Evolutionary conservation across 768 basidiomycete species (phyloP).

Genomic region (Pleurotus salmoneostramineus): DNA sequence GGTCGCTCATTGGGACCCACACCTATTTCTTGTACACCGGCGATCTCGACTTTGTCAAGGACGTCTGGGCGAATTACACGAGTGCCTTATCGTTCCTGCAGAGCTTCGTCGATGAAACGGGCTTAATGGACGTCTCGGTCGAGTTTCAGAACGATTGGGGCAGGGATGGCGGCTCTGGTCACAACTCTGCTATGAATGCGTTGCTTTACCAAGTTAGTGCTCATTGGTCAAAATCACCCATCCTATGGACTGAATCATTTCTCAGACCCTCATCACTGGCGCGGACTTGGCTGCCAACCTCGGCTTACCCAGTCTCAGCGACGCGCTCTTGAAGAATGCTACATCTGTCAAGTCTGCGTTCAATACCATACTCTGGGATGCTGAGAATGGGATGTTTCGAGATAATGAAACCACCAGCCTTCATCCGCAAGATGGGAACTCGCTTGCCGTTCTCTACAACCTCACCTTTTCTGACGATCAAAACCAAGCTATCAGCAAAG

Average conservation of each 20-base stretch:
- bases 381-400: constrained; percentile 36
- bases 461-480: constrained; percentile 34
- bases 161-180: constrained; percentile 38
- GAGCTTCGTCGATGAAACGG: constrained; percentile 34
- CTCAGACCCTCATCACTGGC: constrained; percentile 28
- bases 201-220: constrained; percentile 34
- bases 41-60: constrained; percentile 36
- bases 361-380: constrained; percentile 42
- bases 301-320: constrained; percentile 19
- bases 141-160: constrained; percentile 48
- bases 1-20: constrained; percentile 42
- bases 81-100: constrained; percentile 33
- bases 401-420: constrained; percentile 40
- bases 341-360: constrained; percentile 34
- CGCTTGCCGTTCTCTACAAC: constrained; percentile 43
- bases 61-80: constrained; percentile 42
- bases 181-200: constrained; percentile 45
- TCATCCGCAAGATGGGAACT: constrained; percentile 47
- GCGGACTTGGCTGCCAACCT: constrained; percentile 29
- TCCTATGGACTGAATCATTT: too few relatives aligned
- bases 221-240: background rate
- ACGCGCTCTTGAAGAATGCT: constrained; percentile 25
- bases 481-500: constrained; percentile 36
- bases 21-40: constrained; percentile 45
- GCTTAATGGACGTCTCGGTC: constrained; percentile 33